Evolutionary conservation across 2,329 filamentous ascomycete species (phyloP), one percentile per base, ranked within the genome.

Genomic region (Apiospora pterosperma): DNA sequence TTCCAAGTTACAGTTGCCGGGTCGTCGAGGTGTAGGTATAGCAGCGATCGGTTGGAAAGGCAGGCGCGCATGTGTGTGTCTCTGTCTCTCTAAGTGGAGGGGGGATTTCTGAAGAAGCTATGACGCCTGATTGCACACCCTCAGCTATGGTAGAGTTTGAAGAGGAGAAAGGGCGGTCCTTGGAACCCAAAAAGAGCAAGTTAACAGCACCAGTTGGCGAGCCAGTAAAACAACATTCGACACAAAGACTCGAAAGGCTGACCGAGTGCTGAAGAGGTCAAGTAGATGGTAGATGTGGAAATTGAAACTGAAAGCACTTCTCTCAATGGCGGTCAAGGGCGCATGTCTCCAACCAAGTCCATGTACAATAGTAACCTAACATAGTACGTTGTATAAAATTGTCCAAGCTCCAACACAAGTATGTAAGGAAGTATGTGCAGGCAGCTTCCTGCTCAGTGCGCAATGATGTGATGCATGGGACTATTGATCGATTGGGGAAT

Each of bases 381-480:
- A n/a, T n/a, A n/a, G n/a, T n/a, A n/a, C n/a, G n/a, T n/a, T n/a
- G n/a, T 34, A 52, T 28, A 34, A 55, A 34, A 34, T 55, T 11
- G 48, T 25, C 44, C 44, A 52, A 52, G 25, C 48, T n/a, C n/a
- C n/a, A n/a, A n/a, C n/a, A n/a, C n/a, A n/a, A n/a, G n/a, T n/a
- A n/a, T n/a, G n/a, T n/a, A n/a, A n/a, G n/a, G n/a, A n/a, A n/a
- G n/a, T n/a, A n/a, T n/a, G n/a, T n/a, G n/a, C n/a, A n/a, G n/a
- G n/a, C n/a, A n/a, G n/a, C n/a, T n/a, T n/a, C 48, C 42, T 48
- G 42, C 16, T 5, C 4, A 12, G 3, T 39, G 38, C 34, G 36
- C 28, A 36, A 39, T 63, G 61, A 63, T 63, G 28, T 58, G 61
- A 48, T 39, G 61, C 42, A 63, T 63, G 61, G 61, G 28, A 36